These are phyloP conservation scores for sunflower (Helianthus annuus) DNA, from an alignment of 129 eudicot species.

Conservation along the genomic window DNA sequence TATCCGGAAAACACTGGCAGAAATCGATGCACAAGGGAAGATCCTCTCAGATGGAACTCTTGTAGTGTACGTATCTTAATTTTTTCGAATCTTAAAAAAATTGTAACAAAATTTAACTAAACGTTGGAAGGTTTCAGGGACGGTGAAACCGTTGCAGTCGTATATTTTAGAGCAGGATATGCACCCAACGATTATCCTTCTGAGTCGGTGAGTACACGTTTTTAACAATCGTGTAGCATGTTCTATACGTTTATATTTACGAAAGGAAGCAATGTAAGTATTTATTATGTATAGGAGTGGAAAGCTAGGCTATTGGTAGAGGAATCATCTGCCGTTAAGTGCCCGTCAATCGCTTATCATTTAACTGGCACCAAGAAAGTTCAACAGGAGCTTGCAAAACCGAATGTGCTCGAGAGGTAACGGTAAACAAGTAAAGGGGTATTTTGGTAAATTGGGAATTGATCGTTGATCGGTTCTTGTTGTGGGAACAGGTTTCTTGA, in stretches of 20 bases:
- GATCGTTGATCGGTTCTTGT: neutral
- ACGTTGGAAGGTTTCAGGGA: slow-evolving; percentile 48
- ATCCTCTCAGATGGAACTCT: slow-evolving; percentile 78
- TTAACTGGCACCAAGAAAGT: slow-evolving; percentile 92
- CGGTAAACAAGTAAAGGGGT: slow-evolving; percentile 1
- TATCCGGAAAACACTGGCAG: slow-evolving; percentile 81
- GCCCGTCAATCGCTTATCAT: slow-evolving; percentile 94
- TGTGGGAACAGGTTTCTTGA: slow-evolving; percentile 71
- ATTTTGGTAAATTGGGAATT: neutral
- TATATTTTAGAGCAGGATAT: slow-evolving; percentile 96
- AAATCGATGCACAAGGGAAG: slow-evolving; percentile 70
- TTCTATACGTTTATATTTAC: neutral
- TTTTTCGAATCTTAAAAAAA: slow-evolving; percentile 2
- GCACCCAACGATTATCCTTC: slow-evolving; percentile 91
- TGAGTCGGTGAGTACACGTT: slow-evolving; percentile 60
- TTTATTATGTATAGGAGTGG: slow-evolving; percentile 71
- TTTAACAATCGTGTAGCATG: neutral
- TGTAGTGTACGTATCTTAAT: slow-evolving; percentile 53
- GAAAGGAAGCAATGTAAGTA: neutral
- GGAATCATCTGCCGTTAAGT: slow-evolving; percentile 81
- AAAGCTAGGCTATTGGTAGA: slow-evolving; percentile 81
- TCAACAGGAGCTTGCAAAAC: slow-evolving; percentile 98
- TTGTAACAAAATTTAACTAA: neutral
- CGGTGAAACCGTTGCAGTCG: slow-evolving; percentile 65
- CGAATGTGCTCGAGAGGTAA: slow-evolving; percentile 84